phyloP scores from a whole-genome alignment of 768 basidiomycete genomes.

The Antrodiella citrinella region DNA sequence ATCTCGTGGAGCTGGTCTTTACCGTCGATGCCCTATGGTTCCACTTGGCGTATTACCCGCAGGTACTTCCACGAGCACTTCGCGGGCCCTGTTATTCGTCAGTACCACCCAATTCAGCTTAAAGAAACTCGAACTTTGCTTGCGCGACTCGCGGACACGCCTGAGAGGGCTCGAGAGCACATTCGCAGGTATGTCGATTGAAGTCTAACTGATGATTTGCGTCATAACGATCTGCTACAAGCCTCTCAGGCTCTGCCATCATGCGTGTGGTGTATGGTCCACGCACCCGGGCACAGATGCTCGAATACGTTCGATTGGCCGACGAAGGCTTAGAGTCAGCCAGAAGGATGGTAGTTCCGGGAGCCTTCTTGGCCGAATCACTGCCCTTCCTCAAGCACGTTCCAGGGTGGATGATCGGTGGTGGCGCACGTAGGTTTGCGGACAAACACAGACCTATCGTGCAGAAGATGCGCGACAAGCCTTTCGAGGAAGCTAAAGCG shows the following conservation, averaged over 20 bases:
- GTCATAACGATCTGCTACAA: no score
- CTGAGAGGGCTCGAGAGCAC: not conserved
- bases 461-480: conserved; percentile 2
- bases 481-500: conserved; percentile 3
- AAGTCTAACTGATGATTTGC: no score
- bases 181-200: not conserved
- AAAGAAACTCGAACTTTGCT: not conserved
- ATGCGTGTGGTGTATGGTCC: not conserved
- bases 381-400: not conserved
- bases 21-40: not conserved
- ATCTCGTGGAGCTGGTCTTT: not conserved
- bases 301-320: not conserved
- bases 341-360: not conserved
- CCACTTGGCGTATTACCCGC: not conserved
- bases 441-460: not conserved
- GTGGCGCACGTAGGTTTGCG: not conserved
- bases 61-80: not conserved
- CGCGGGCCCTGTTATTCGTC: not conserved
- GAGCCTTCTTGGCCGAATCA: not conserved
- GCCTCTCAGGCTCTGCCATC: not conserved
- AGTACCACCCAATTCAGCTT: not conserved
- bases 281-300: not conserved
- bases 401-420: conserved; percentile 4
- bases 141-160: not conserved
- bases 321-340: not conserved